Conservation (phyloP, 2,329 filamentous ascomycete genomes). For the Penicillium sp. region DNA sequence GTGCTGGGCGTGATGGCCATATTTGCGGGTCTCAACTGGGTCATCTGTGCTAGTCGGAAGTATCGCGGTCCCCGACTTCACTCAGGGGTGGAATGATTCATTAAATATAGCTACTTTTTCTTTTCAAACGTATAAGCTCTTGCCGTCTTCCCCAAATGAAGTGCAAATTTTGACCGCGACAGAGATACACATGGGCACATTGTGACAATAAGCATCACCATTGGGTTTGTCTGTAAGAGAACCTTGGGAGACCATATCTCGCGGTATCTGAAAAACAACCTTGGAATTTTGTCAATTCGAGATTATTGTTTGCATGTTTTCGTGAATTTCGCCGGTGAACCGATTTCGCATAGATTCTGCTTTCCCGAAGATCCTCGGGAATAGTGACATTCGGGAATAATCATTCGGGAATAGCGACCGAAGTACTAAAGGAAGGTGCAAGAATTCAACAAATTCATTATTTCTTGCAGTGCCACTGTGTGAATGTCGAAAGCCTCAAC, state of each 20-base stretch:
- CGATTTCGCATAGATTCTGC: not conserved
- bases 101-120: not conserved
- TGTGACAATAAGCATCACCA: too few relatives aligned
- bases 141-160: too few relatives aligned
- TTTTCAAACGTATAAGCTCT: too few relatives aligned
- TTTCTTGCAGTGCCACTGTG: not conserved
- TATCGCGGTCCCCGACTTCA: conserved; percentile 3
- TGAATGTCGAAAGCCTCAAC: not conserved
- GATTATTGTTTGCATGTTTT: too few relatives aligned
- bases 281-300: too few relatives aligned
- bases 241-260: too few relatives aligned
- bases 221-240: too few relatives aligned
- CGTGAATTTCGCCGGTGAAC: too few relatives aligned
- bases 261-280: too few relatives aligned
- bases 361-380: not conserved
- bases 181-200: too few relatives aligned
- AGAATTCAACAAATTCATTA: not conserved
- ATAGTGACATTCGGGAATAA: not conserved
- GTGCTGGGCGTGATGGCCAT: conserved; percentile 7
- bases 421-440: not conserved
- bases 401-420: not conserved
- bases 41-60: not conserved
- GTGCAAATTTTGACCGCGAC: too few relatives aligned
- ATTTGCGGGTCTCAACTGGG: conserved; percentile 7
- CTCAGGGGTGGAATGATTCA: not conserved